Conservation (phyloP, 176 grass and related monocot species). For the Rhipidocladum racemiflorum region DNA sequence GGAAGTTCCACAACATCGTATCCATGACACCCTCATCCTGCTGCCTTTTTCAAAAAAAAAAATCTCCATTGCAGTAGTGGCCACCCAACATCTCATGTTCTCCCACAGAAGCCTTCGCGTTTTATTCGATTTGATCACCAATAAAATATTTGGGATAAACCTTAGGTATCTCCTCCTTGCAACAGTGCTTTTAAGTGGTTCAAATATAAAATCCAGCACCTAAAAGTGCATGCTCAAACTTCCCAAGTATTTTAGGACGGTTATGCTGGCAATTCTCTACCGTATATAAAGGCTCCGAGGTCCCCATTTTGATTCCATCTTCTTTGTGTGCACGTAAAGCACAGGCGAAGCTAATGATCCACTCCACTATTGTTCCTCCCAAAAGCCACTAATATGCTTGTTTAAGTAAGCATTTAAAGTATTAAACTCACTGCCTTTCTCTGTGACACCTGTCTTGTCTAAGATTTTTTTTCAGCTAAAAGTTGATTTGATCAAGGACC, state of each 20-base stretch:
- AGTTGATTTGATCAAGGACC: conserved; percentile 52
- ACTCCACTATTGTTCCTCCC: conserved; percentile 25
- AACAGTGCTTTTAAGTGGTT: conserved; percentile 11
- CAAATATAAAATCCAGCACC: conserved; percentile 16
- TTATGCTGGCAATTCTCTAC: conserved; percentile 33
- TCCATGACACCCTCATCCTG: conserved; percentile 42
- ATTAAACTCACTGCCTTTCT: conserved; percentile 23
- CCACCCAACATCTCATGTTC: conserved; percentile 53
- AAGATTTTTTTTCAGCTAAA: conserved; percentile 49
- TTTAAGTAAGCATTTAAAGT: conserved; percentile 31
- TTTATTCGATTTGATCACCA: conserved; percentile 29
- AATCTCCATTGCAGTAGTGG: conserved; percentile 33
- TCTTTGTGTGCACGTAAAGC: conserved; percentile 51
- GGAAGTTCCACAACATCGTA: conserved; percentile 54
- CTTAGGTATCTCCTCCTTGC: conserved; percentile 4
- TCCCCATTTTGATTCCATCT: conserved; percentile 54
- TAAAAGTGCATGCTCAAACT: conserved; percentile 32
- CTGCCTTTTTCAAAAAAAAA: conserved; percentile 21
- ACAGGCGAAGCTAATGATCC: conserved; percentile 50
- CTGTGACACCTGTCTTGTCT: conserved; percentile 35
- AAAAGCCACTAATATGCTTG: conserved; percentile 31
- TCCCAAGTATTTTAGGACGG: conserved; percentile 31
- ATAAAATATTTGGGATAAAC: conserved; percentile 29
- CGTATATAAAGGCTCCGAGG: conserved; percentile 32
- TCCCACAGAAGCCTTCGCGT: conserved; percentile 22